phyloP scores from a whole-genome alignment of 2,329 filamentous ascomycete species.

The Neoarthrinium moseri region DNA sequence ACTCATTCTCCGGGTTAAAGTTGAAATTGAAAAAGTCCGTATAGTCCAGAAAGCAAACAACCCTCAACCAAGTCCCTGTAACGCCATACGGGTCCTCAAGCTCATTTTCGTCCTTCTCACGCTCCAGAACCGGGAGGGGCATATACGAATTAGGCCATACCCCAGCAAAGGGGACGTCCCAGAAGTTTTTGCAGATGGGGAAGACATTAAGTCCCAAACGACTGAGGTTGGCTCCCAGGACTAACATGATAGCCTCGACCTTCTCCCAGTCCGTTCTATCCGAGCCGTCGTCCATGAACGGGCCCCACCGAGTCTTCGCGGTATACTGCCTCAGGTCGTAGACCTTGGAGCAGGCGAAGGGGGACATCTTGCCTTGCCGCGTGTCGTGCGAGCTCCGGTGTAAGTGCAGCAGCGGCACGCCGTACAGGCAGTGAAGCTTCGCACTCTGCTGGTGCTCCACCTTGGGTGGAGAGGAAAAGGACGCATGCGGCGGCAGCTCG shows the following conservation, averaged over 20 bases:
- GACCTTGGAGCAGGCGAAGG: slow-evolving; percentile 66
- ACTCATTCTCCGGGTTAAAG: slow-evolving; percentile 48
- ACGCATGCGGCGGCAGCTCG: slow-evolving; percentile 15
- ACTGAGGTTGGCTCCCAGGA: slow-evolving; percentile 62
- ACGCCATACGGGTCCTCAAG: slow-evolving; percentile 68
- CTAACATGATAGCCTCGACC: slow-evolving; percentile 71
- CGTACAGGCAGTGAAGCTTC: slow-evolving; percentile 68
- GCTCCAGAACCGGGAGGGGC: slow-evolving; percentile 27
- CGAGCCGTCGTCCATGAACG: slow-evolving; percentile 64
- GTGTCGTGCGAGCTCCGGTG: slow-evolving; percentile 30
- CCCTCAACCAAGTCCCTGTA: slow-evolving; percentile 69
- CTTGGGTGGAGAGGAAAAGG: slow-evolving; percentile 30
- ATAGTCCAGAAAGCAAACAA: slow-evolving; percentile 61
- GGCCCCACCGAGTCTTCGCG: slow-evolving; percentile 63
- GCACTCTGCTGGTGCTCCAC: slow-evolving; percentile 62
- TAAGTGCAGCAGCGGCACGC: slow-evolving; percentile 50
- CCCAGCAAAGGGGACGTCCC: slow-evolving; percentile 55
- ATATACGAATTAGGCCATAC: slow-evolving; percentile 51
- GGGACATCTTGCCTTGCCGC: slow-evolving; percentile 25
- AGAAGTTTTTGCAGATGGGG: slow-evolving; percentile 49
- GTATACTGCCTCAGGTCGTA: slow-evolving; percentile 74
- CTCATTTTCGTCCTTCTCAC: slow-evolving; percentile 43
- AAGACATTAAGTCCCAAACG: slow-evolving; percentile 42
- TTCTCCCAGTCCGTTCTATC: slow-evolving; percentile 75
- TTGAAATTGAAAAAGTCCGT: slow-evolving; percentile 73